Evolutionary conservation across 2,329 filamentous ascomycete species (phyloP).

Genomic region (Falciphora oryzae): DNA sequence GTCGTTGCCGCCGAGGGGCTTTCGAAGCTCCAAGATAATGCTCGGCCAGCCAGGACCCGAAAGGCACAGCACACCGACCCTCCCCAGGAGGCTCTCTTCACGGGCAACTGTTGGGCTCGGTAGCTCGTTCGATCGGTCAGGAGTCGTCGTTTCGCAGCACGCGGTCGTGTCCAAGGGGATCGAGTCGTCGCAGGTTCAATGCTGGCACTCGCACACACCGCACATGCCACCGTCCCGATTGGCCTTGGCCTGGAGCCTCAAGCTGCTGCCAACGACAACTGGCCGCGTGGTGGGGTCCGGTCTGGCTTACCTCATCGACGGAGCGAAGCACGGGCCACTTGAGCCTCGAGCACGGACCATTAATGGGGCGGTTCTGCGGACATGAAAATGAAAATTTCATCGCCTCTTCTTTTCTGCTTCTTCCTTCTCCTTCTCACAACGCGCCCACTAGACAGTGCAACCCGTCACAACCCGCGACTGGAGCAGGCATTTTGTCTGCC

Average conservation of each 20-base stretch:
- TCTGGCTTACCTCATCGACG: not conserved
- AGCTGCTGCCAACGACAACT: not conserved
- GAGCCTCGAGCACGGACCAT: no score
- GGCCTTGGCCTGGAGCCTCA: not conserved
- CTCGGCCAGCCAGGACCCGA: no score
- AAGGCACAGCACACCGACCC: no score
- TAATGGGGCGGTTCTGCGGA: not conserved
- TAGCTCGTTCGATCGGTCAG: not conserved
- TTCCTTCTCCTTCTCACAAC: slow-evolving; percentile 40
- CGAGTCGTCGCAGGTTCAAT: no score
- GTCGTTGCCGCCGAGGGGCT: no score
- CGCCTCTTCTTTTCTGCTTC: slow-evolving; percentile 12
- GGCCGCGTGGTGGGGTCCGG: slow-evolving; percentile 1
- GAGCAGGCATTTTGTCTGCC: slow-evolving; percentile 63
- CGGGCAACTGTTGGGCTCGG: no score
- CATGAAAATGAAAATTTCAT: not conserved
- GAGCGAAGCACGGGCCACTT: slow-evolving; percentile 1
- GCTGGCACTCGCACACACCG: not conserved
- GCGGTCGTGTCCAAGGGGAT: not conserved
- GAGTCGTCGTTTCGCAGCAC: not conserved
- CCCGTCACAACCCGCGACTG: slow-evolving; percentile 55
- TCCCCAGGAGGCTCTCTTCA: no score
- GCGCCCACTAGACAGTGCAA: slow-evolving; percentile 85
- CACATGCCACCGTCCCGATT: slow-evolving; percentile 6
- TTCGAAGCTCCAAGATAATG: no score